Evolutionary conservation across 2,329 filamentous ascomycete genomes (phyloP).

Genomic region (Xylaria digitata): DNA sequence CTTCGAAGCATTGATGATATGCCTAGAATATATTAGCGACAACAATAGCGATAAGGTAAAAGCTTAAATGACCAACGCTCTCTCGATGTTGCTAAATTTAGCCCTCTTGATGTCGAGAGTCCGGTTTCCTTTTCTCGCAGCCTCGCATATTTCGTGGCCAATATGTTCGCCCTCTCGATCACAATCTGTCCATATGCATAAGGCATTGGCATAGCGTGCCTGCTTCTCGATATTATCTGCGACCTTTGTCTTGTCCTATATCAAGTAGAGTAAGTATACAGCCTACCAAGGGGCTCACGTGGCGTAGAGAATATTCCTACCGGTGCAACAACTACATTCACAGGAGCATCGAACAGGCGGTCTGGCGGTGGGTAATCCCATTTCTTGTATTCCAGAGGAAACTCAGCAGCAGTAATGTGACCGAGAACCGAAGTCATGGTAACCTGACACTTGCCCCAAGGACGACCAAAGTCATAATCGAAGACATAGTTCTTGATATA

Average conservation of each 20-base stretch:
- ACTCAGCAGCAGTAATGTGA: conserved; percentile 85
- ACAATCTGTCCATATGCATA: conserved; percentile 99
- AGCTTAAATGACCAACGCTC: conserved; percentile 69
- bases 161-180: conserved; percentile 98
- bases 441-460: conserved; percentile 84
- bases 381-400: conserved; percentile 76
- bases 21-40: conserved; percentile 61
- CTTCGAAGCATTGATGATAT: conserved; percentile 85
- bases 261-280: conserved; percentile 19
- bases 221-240: conserved; percentile 86
- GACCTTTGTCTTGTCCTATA: conserved; percentile 79
- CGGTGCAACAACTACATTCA: conserved; percentile 74
- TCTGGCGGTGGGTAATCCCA: conserved; percentile 86
- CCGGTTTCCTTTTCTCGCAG: conserved; percentile 79
- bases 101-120: conserved; percentile 85
- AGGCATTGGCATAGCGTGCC: conserved; percentile 75
- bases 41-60: background rate
- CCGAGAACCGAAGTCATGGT: conserved; percentile 95
- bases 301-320: conserved; percentile 56
- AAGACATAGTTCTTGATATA: conserved; percentile 97
- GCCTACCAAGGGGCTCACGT: conserved; percentile 7
- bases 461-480: conserved; percentile 82
- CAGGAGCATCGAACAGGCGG: conserved; percentile 82
- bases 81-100: conserved; percentile 94
- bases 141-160: conserved; percentile 86